Evolutionary conservation across 208 protist species (phyloP).

Genomic region (Acanthamoeba sp.): DNA sequence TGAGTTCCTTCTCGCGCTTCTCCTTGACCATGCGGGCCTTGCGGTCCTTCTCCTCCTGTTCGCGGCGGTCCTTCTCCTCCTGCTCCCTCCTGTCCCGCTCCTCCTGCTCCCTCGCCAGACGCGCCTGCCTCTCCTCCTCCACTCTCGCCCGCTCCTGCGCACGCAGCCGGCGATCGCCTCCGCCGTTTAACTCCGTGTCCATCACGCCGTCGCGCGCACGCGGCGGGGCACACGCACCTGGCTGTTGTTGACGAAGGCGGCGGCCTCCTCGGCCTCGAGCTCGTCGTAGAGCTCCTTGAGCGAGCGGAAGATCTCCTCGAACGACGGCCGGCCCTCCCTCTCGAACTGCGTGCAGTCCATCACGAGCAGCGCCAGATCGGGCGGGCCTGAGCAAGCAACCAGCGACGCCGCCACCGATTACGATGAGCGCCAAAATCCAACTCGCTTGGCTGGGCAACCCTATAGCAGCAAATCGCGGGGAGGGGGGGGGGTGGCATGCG

Average conservation of each 20-base stretch:
- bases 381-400: constrained; percentile 19
- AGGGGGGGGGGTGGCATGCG: no score
- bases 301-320: constrained; percentile 22
- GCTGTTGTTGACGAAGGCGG: not conserved
- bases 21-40: constrained; percentile 3
- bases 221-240: not conserved
- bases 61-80: constrained; percentile 4
- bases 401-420: no score
- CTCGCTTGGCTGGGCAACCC: no score
- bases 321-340: constrained; percentile 10
- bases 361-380: not conserved
- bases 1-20: constrained; percentile 30
- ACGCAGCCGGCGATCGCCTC: not conserved
- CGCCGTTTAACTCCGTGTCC: no score
- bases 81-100: constrained; percentile 1
- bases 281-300: constrained; percentile 21
- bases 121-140: not conserved
- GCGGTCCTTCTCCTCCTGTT: constrained; percentile 14
- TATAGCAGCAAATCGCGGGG: no score
- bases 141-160: not conserved
- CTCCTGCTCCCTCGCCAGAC: not conserved
- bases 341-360: constrained; percentile 39
- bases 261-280: constrained; percentile 22
- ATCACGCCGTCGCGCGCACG: no score
- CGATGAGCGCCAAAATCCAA: no score